Percentiles rank a stretch among this genome's conserved stretches.
phyloP scores from a whole-genome alignment of 306 rosid species.

The Sechiopsis laciniata region DNA sequence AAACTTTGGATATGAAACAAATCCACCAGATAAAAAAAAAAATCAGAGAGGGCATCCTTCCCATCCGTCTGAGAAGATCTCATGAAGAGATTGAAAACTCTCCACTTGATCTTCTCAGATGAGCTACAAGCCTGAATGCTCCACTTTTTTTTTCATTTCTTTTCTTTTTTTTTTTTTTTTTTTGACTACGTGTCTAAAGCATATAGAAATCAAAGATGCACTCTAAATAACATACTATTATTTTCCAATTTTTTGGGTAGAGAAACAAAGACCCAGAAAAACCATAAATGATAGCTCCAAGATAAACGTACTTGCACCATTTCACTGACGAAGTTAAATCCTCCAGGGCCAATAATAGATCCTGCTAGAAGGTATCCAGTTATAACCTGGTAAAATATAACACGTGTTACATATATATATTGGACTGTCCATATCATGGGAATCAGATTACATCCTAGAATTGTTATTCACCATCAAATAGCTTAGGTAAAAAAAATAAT shows the following conservation, averaged over 20 bases:
- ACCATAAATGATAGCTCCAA: not conserved
- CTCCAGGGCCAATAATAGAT: conserved; percentile 51
- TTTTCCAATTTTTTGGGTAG: not conserved
- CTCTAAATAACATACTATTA: not conserved
- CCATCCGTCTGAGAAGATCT: conserved; percentile 5
- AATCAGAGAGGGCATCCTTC: not conserved
- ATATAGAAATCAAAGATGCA: not conserved
- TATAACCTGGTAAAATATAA: conserved; percentile 36
- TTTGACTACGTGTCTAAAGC: not conserved
- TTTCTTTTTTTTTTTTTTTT: too few relatives aligned
- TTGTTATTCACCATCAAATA: conserved; percentile 14
- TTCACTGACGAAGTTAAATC: conserved; percentile 49
- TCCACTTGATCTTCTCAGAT: not conserved
- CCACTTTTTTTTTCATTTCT: too few relatives aligned
- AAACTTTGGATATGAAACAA: not conserved
- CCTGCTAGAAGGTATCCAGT: conserved; percentile 55
- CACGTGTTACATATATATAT: conserved; percentile 18
- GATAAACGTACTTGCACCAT: conserved; percentile 46
- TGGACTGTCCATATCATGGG: conserved; percentile 10
- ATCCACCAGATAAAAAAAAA: not conserved
- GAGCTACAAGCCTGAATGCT: not conserved
- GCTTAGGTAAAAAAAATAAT: conserved; percentile 17
- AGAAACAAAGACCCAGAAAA: not conserved
- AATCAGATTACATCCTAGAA: not conserved
- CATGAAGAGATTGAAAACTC: not conserved